Base-by-base conservation (phyloP, 306 rosid genomes). In the Casuarina glauca region DNA sequence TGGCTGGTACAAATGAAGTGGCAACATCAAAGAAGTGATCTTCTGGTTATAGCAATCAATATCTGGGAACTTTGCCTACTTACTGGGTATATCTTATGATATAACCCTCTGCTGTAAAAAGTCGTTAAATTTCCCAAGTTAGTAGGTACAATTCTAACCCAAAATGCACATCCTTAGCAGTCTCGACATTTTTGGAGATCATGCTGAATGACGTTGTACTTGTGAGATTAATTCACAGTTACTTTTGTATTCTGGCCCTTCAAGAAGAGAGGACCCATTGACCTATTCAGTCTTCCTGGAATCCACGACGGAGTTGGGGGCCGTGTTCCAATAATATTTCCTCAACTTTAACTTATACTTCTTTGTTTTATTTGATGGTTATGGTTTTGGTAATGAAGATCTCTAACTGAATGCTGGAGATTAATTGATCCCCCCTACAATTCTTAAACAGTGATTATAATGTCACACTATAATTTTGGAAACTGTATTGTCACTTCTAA, bases 1-100 rank as follows among this genome's bases (percentile, higher is more conserved):
- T 38, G 99, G 99, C 67, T 95, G 99, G 99, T 95, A 95, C 84
- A 93, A 95, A 82, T 95, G 87, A 95, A 78, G 81, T 46, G 42
- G 58, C 49, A 79, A 74, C 26, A 43, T 17, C 64, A 68, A 75
- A 38, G 43, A 15, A 70, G 42, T 67, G 36, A 43, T 42, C 36
- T 44, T 73, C 17, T 54, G 52, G 19, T 26, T 78, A 9, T 42
- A 17, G 2, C 42, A 16, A 35, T 63, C 71, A 19, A 68, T 60
- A 9, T 36, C 53, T 7, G 42, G 67, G 38, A 73, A n/a, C 42
- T 53, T 49, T 48, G 35, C 50, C 39, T 69, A 32, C 67, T 60
- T 50, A 38, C 55, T 46, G 32, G 17, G 16, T 35, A 3, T 66
- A 15, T 66, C 3, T 32, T 42, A 66, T 55, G 38, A 42, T 42